phyloP scores from a whole-genome alignment of 495 filamentous ascomycete genomes.

The Daldinia caldariorum region DNA sequence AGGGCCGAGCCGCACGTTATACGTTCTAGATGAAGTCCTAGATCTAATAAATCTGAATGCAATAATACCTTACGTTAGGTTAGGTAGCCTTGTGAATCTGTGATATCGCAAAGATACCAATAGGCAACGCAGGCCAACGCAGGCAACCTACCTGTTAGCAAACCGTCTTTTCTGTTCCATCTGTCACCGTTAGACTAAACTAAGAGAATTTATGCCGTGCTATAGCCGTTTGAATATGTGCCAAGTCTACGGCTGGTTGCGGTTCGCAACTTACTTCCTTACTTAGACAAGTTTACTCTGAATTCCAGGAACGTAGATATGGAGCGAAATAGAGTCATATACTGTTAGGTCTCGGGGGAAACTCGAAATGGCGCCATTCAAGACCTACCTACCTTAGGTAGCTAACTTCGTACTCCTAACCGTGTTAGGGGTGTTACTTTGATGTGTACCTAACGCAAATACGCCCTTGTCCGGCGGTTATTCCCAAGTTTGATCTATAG shows the following conservation, averaged over 20 bases:
- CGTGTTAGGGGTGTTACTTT: conserved; percentile 2
- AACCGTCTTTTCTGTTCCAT: conserved; percentile 1
- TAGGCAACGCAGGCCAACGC: not conserved
- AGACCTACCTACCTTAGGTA: not conserved
- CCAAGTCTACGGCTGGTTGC: conserved; percentile 18
- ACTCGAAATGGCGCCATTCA: conserved; percentile 3
- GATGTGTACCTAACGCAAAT: conserved; percentile 11
- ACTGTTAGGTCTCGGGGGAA: conserved; percentile 6
- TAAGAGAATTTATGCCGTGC: not conserved
- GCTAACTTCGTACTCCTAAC: conserved; percentile 6
- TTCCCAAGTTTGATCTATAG: conserved; percentile 10
- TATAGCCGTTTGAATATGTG: conserved; percentile 3
- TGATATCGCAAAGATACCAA: conserved; percentile 3
- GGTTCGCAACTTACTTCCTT: conserved; percentile 26
- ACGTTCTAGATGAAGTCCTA: conserved; percentile 1
- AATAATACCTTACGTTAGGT: not conserved
- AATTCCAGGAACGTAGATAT: conserved; percentile 6
- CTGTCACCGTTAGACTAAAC: conserved; percentile 9
- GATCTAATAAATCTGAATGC: conserved; percentile 16
- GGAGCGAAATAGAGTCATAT: conserved; percentile 9
- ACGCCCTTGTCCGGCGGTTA: conserved; percentile 11
- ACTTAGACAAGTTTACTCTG: conserved; percentile 2
- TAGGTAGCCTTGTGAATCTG: not conserved
- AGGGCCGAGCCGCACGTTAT: conserved; percentile 17
- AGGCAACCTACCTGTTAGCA: conserved; percentile 6